These are phyloP conservation scores for Scenedesmus sp. DNA, from an alignment of 163 green algal genomes.

Conservation along the genomic window DNA sequence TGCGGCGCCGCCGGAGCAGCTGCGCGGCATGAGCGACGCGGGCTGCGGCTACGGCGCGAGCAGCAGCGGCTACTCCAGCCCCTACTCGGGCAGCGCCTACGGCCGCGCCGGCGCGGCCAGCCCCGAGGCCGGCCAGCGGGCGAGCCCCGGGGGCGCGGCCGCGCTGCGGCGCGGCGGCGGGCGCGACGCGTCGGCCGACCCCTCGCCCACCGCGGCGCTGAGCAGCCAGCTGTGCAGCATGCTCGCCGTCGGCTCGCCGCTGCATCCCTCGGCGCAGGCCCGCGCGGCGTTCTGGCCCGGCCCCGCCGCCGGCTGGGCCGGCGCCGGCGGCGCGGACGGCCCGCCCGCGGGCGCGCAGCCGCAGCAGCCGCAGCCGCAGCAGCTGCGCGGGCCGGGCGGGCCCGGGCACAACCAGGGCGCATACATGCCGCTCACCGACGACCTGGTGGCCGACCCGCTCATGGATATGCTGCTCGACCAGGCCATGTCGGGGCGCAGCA, in stretches of 20 bases:
- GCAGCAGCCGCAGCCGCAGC: constrained; percentile 10
- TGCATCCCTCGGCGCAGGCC: too few relatives aligned
- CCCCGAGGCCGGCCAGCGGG: neutral
- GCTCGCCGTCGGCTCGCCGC: constrained; percentile 13
- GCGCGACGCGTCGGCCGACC: neutral
- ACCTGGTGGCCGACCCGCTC: constrained; percentile 26
- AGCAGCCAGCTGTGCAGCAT: constrained; percentile 10
- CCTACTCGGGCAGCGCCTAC: too few relatives aligned
- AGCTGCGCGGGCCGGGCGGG: too few relatives aligned
- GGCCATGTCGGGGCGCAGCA: constrained; percentile 5
- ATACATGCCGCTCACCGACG: constrained; percentile 31
- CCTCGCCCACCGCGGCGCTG: constrained; percentile 27
- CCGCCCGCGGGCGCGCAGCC: too few relatives aligned
- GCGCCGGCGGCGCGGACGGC: too few relatives aligned
- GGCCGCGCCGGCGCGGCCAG: neutral
- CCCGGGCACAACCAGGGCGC: constrained; percentile 17
- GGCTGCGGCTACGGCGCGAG: neutral
- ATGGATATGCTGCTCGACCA: constrained; percentile 44
- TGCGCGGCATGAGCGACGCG: neutral
- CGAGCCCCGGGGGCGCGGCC: neutral
- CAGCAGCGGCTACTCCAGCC: constrained; percentile 33
- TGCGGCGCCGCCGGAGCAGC: neutral
- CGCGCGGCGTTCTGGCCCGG: too few relatives aligned
- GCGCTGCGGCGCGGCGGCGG: neutral
- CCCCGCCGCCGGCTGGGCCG: too few relatives aligned